phyloP scores from a whole-genome alignment of 257 asterid genomes.

The Nicotiana tomentosiformis region DNA sequence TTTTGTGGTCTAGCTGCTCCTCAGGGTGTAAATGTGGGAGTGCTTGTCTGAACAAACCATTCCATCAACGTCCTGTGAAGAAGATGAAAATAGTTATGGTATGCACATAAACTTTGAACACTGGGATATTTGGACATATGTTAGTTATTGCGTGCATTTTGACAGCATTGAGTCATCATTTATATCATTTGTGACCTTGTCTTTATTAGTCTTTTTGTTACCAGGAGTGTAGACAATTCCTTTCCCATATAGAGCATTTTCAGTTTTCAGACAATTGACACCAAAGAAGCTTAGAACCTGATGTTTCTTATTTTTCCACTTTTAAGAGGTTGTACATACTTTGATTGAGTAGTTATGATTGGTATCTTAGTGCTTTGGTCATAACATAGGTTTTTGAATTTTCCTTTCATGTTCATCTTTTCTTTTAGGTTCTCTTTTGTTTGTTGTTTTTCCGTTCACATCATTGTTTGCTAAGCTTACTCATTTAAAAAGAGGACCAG shows the following conservation, averaged over 20 bases:
- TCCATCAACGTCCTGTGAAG: constrained; percentile 79
- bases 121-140: background rate
- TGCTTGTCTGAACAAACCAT: constrained; percentile 83
- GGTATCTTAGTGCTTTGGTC: background rate
- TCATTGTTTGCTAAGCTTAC: background rate
- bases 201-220: background rate
- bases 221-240: background rate
- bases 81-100: constrained; percentile 89
- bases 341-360: background rate
- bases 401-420: background rate
- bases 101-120: constrained; percentile 5
- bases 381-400: too few relatives aligned
- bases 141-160: background rate
- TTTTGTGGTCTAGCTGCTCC: constrained; percentile 87
- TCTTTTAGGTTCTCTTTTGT: background rate
- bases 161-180: background rate
- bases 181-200: background rate
- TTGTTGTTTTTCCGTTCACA: background rate
- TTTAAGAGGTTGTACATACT: background rate
- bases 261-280: background rate
- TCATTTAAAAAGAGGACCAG: background rate
- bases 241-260: background rate
- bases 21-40: constrained; percentile 82
- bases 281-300: background rate
- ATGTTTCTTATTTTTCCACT: background rate